phyloP scores from a whole-genome alignment of 2,329 filamentous ascomycete genomes.

The Chaetothyriales sp. region DNA sequence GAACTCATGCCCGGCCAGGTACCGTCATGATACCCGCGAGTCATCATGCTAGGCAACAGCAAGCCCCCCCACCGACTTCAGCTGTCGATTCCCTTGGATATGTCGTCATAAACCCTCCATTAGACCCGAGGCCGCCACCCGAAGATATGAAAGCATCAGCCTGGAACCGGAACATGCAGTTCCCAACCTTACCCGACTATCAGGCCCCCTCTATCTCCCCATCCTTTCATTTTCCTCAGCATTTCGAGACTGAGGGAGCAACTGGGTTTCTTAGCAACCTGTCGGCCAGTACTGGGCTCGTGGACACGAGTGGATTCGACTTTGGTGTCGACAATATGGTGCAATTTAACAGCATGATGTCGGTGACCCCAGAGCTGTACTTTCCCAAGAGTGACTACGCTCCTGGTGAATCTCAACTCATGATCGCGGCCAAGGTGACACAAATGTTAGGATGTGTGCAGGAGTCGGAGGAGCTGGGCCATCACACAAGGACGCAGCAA shows the following conservation, averaged over 20 bases:
- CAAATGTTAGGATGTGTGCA: background rate
- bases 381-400: background rate
- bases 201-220: background rate
- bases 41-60: constrained; percentile 1
- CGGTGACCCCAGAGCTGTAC: background rate
- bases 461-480: background rate
- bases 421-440: background rate
- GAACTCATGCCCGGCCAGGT: constrained; percentile 1
- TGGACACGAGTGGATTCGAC: background rate
- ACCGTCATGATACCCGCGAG: constrained; percentile 2
- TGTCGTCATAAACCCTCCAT: background rate
- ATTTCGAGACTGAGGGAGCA: background rate
- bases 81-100: constrained; percentile 1
- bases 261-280: background rate
- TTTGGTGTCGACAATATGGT: background rate
- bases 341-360: background rate
- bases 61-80: background rate
- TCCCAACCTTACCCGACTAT: background rate
- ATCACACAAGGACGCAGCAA: background rate
- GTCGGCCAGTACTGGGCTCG: background rate
- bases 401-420: background rate
- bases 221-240: background rate
- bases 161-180: background rate
- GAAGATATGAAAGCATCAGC: background rate
- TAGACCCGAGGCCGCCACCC: background rate